These are phyloP conservation scores for Colletotrichum limetticola DNA, from an alignment of 2,329 filamentous ascomycete species.

Conservation along the genomic window DNA sequence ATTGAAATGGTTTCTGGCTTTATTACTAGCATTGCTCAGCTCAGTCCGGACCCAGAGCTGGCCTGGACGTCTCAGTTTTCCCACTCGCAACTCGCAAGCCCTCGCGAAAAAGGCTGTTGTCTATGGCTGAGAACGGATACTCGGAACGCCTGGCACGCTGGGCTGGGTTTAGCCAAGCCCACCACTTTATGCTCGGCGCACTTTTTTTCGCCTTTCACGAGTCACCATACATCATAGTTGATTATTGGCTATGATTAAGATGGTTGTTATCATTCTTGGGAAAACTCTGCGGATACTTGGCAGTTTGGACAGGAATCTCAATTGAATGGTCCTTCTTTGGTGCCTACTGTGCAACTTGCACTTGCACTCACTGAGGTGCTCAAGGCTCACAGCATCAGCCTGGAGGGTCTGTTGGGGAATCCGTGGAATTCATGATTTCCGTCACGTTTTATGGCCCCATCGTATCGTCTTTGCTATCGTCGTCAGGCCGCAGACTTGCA, in stretches of 20 bases:
- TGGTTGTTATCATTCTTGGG: not conserved
- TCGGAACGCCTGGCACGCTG: conserved; percentile 27
- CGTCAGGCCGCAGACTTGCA: not conserved
- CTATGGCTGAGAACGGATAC: conserved; percentile 24
- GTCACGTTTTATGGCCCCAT: not conserved
- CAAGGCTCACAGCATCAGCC: not conserved
- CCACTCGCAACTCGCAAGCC: not conserved
- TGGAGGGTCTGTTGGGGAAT: not conserved
- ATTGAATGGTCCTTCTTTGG: not conserved
- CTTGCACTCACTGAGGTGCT: too few species aligned
- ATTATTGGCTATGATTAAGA: not conserved
- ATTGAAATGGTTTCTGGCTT: not conserved
- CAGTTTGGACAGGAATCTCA: not conserved
- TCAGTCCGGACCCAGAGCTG: not conserved
- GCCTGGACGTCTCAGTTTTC: conserved; percentile 7
- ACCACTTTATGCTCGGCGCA: conserved; percentile 8
- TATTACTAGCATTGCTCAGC: not conserved
- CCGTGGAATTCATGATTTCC: not conserved
- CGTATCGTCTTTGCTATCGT: not conserved
- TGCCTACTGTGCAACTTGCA: not conserved
- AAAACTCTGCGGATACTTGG: not conserved
- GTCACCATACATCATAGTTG: not conserved
- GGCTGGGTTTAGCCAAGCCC: conserved; percentile 26
- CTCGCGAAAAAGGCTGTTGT: not conserved
- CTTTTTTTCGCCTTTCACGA: not conserved